phyloP scores from a whole-genome alignment of 129 eudicot species.

The Pittosporum tobira region DNA sequence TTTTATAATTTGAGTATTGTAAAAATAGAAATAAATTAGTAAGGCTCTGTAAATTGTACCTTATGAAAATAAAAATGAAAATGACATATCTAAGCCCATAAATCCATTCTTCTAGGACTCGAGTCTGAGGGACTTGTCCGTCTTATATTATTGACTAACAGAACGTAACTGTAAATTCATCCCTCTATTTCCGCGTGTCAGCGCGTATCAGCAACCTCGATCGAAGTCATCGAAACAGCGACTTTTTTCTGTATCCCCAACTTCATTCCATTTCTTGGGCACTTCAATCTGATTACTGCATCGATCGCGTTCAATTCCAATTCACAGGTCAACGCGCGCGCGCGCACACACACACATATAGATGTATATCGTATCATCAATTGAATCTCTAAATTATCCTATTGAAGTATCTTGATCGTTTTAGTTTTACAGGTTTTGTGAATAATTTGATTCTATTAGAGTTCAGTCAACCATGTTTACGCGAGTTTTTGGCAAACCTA shows the following conservation, averaged over 20 bases:
- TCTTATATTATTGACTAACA: too few relatives aligned
- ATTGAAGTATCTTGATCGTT: not conserved
- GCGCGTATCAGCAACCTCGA: not conserved
- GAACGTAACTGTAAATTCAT: too few relatives aligned
- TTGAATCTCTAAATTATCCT: not conserved
- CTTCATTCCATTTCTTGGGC: not conserved
- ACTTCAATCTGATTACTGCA: not conserved
- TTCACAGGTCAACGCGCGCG: not conserved
- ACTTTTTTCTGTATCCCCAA: not conserved
- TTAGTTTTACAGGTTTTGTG: not conserved
- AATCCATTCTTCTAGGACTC: too few relatives aligned
- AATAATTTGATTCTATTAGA: not conserved
- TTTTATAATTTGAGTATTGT: too few relatives aligned
- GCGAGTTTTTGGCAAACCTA: slow-evolving; percentile 27
- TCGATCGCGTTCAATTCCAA: not conserved
- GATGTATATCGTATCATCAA: not conserved
- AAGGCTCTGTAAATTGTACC: too few relatives aligned
- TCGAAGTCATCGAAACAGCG: not conserved
- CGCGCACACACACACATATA: too few relatives aligned
- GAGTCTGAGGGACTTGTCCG: too few relatives aligned
- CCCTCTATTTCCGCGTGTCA: too few relatives aligned
- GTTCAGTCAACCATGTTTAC: slow-evolving; percentile 3
- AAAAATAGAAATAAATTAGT: too few relatives aligned
- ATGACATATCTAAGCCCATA: too few relatives aligned
- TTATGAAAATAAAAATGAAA: too few relatives aligned